These are phyloP conservation scores for Xylariaceae sp. DNA, from an alignment of 2,329 filamentous ascomycete species.

Conservation along the genomic window DNA sequence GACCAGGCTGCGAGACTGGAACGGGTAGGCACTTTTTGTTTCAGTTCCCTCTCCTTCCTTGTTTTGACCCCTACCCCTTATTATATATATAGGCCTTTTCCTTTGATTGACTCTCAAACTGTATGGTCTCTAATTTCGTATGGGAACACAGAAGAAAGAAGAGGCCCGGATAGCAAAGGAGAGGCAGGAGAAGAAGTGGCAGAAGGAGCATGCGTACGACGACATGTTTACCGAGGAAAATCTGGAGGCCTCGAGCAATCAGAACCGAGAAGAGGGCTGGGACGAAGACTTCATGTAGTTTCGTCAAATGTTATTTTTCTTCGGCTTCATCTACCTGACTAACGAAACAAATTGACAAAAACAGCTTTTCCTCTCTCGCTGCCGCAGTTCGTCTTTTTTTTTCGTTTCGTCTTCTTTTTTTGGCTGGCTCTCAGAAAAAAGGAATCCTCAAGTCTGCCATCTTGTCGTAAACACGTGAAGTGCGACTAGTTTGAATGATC, in stretches of 20 bases:
- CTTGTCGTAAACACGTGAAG: no score
- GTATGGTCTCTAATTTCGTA: conserved; percentile 2
- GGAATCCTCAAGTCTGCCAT: no score
- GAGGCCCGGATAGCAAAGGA: conserved; percentile 70
- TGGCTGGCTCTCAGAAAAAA: no score
- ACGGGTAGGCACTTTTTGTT: conserved; percentile 44
- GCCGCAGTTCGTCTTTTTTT: no score
- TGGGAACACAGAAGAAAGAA: conserved; percentile 59
- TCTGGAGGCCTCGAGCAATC: conserved; percentile 73
- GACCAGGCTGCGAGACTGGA: conserved; percentile 60
- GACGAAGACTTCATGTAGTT: conserved; percentile 88
- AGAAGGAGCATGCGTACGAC: conserved; percentile 97
- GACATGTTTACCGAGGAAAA: conserved; percentile 82
- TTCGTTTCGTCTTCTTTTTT: no score
- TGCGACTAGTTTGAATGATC: no score
- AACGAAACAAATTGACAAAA: no score
- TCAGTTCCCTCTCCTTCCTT: no score
- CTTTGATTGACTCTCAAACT: not conserved
- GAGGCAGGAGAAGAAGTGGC: conserved; percentile 82
- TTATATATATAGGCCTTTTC: no score
- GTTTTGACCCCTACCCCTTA: not conserved
- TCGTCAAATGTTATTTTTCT: not conserved
- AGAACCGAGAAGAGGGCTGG: conserved; percentile 71
- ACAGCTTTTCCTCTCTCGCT: no score
- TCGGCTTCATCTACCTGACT: not conserved